Conservation (phyloP, 1,284 basidiomycete species). For the Caloboletus inedulis region DNA sequence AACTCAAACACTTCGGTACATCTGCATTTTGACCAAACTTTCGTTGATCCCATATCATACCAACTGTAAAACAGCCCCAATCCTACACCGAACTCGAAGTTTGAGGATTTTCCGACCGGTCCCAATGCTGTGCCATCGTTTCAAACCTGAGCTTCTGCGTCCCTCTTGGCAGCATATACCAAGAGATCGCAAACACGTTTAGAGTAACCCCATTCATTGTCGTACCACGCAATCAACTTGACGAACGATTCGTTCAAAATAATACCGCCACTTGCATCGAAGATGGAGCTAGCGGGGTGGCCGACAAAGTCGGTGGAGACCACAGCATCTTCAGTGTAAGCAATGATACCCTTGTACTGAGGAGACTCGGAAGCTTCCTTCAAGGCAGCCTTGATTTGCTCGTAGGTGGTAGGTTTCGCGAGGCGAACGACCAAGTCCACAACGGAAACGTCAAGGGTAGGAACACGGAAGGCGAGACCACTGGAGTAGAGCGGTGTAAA, state of each 20-base stretch:
- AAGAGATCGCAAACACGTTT: slow-evolving; percentile 92
- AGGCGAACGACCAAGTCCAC: slow-evolving; percentile 96
- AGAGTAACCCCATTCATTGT: slow-evolving; percentile 98
- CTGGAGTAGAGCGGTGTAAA: slow-evolving; percentile 37
- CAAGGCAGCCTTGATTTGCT: slow-evolving; percentile 87
- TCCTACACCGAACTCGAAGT: slow-evolving; percentile 17
- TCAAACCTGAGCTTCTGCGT: slow-evolving; percentile 38
- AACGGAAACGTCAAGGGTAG: slow-evolving; percentile 95
- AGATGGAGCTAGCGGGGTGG: slow-evolving; percentile 76
- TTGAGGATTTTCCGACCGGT: neutral
- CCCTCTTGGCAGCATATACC: slow-evolving; percentile 77
- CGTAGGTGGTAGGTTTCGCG: slow-evolving; percentile 85
- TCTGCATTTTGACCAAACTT: neutral
- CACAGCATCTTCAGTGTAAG: slow-evolving; percentile 92
- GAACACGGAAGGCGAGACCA: slow-evolving; percentile 97
- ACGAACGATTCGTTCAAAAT: slow-evolving; percentile 91
- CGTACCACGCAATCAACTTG: slow-evolving; percentile 96
- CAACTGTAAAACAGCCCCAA: slow-evolving; percentile 3
- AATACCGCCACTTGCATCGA: slow-evolving; percentile 93
- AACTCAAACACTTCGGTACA: slow-evolving; percentile 14
- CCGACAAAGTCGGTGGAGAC: slow-evolving; percentile 96
- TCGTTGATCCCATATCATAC: neutral
- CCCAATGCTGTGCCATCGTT: neutral
- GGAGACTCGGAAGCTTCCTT: slow-evolving; percentile 78
- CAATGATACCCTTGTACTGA: slow-evolving; percentile 77